Evolutionary conservation across 257 asterid genomes (phyloP), one percentile per base, ranked within the genome.

Genomic region (Scutellaria barbata): DNA sequence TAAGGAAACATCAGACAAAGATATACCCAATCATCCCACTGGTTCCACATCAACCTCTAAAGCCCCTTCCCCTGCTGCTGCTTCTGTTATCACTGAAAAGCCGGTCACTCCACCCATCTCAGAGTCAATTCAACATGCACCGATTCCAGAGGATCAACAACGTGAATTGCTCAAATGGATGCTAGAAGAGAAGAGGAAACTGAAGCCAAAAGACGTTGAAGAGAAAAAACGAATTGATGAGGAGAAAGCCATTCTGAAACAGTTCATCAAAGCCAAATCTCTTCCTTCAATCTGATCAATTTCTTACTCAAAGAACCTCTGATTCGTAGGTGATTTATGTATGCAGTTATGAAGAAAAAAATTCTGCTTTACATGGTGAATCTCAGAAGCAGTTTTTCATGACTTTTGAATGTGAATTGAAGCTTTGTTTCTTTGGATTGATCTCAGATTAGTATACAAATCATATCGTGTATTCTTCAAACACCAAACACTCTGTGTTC

Each of bases 161-260:
- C 87, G 86, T 3, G 96, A 90, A 67, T 73, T 93, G 66, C 83
- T 85, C 78, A 87, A 84, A 79, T 93, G 97, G 98, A 74, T 93
- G 41, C 76, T 93, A 60, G 96, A 89, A 73, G 96, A 93, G 85
- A 89, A 84, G 89, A 87, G 98, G 74, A 90, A 83, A 76, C 69
- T 77, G 73, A 85, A 86, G 79, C 91, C 96, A 33, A 81, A 59
- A 84, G 89, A 89, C 30, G 77, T 83, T 0, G 91, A 82, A 69
- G 98, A 93, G 90, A 90, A 69, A 73, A 90, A 75, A 39, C 90
- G 82, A 52, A 86, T 85, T 18, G 97, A 93, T n/a, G 98, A 87
- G 81, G 98, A 93, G 82, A 93, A 90, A 74, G 91, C 90, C 61
- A 50, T 85, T 81, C 89, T 93, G 11, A 93, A 93, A 70, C 92